These are phyloP conservation scores for Penicillium sp. DNA, from an alignment of 2,329 filamentous ascomycete species.

Conservation along the genomic window DNA sequence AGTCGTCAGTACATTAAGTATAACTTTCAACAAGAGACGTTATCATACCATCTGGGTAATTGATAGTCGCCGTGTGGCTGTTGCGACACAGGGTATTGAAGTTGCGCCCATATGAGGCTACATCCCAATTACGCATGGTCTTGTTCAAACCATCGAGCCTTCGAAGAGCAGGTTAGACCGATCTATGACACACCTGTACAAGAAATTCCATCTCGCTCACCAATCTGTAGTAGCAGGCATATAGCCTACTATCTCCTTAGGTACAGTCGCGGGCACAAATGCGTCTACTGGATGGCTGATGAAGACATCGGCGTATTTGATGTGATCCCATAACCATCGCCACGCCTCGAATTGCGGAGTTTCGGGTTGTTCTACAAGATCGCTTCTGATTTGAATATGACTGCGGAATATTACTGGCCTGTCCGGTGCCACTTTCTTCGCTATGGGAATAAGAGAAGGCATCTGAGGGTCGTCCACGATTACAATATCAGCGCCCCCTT, in stretches of 20 bases:
- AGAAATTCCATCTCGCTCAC: constrained; percentile 61
- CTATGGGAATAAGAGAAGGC: constrained; percentile 71
- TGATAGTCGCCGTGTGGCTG: constrained; percentile 55
- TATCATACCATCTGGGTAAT: constrained; percentile 33
- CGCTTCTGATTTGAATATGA: constrained; percentile 77
- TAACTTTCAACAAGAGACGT: constrained; percentile 21
- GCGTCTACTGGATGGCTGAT: constrained; percentile 74
- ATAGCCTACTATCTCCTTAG: constrained; percentile 64
- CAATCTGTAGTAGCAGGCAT: constrained; percentile 80
- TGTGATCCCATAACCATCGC: constrained; percentile 69
- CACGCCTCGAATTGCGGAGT: constrained; percentile 70
- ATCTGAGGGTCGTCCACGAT: constrained; percentile 82
- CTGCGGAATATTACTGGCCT: constrained; percentile 76
- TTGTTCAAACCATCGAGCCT: constrained; percentile 30
- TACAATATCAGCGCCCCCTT: constrained; percentile 72
- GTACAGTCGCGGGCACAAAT: constrained; percentile 69
- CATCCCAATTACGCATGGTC: constrained; percentile 45
- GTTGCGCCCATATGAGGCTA: constrained; percentile 69
- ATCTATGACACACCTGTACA: constrained; percentile 63
- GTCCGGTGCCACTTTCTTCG: constrained; percentile 66
- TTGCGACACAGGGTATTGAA: constrained; percentile 62
- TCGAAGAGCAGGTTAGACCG: constrained; percentile 32
- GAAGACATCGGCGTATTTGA: constrained; percentile 70
- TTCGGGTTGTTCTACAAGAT: constrained; percentile 60
- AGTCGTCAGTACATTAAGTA: constrained; percentile 37